phyloP scores from a whole-genome alignment of 805 yeast species.

The Schizosaccharomyces osmophilus region DNA sequence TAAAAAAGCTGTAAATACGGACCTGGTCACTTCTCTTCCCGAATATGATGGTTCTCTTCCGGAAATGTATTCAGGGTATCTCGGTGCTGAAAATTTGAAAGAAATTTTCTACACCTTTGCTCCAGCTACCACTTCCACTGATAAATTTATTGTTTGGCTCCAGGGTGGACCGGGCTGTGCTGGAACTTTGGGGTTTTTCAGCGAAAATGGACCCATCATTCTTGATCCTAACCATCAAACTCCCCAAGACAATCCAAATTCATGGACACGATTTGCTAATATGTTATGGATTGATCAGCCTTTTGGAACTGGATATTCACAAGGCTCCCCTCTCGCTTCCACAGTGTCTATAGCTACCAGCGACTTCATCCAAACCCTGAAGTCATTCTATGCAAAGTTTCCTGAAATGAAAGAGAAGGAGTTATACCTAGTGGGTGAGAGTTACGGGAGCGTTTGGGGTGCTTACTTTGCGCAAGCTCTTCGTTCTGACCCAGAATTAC shows the following conservation, averaged over 20 bases:
- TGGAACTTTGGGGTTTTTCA: slow-evolving; percentile 62
- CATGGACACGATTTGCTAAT: slow-evolving; percentile 71
- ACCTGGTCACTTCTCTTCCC: neutral
- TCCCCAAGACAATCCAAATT: slow-evolving; percentile 33
- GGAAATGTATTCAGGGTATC: neutral
- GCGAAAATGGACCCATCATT: slow-evolving; percentile 65
- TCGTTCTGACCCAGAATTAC: slow-evolving; percentile 52
- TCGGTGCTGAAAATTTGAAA: neutral
- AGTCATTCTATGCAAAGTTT: slow-evolving; percentile 40
- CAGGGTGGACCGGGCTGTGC: slow-evolving; percentile 94
- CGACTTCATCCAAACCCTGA: slow-evolving; percentile 58
- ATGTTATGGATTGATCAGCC: slow-evolving; percentile 88
- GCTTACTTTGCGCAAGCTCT: slow-evolving; percentile 61
- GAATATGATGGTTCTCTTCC: neutral
- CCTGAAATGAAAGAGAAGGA: slow-evolving; percentile 35
- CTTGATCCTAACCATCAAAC: slow-evolving; percentile 24
- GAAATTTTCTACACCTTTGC: slow-evolving; percentile 47
- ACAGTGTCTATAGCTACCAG: slow-evolving; percentile 51
- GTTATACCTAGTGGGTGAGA: slow-evolving; percentile 76
- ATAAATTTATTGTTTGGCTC: slow-evolving; percentile 69
- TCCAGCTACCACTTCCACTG: slow-evolving; percentile 67
- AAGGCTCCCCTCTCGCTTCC: slow-evolving; percentile 28
- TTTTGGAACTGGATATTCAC: slow-evolving; percentile 66
- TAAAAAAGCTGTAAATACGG: neutral
- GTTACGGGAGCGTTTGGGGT: slow-evolving; percentile 90